Conservation (phyloP, 306 rosid species). For the Vachellia pachyceras region DNA sequence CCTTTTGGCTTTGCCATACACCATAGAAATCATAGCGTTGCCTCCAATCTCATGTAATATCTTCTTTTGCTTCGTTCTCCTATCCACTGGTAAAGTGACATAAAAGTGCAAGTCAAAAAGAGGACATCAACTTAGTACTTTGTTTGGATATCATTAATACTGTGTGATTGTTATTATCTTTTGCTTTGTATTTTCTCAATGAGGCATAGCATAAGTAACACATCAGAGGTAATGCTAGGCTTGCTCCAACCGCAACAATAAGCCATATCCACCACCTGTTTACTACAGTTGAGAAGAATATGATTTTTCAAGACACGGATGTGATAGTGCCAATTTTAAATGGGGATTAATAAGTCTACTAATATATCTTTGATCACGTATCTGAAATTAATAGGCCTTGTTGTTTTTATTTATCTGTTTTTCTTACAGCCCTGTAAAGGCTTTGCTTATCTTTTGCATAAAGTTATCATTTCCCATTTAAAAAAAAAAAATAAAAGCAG, state of each 20-base stretch:
- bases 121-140: background rate
- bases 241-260: constrained; percentile 19
- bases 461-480: background rate
- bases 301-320: background rate
- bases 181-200: constrained; percentile 21
- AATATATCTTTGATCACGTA: background rate
- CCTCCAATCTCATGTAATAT: constrained; percentile 34
- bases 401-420: background rate
- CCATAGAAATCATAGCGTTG: constrained; percentile 13
- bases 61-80: constrained; percentile 8
- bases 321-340: constrained; percentile 3
- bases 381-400: background rate
- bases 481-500: background rate
- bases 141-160: background rate
- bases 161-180: constrained; percentile 23
- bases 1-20: constrained; percentile 8
- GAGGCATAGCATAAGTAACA: constrained; percentile 17
- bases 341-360: background rate
- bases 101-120: background rate
- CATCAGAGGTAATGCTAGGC: background rate
- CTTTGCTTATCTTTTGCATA: background rate
- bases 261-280: constrained; percentile 48
- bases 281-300: constrained; percentile 17
- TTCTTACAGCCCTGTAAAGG: background rate
- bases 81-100: constrained; percentile 20